These are phyloP conservation scores for Erigeron philadelphicus DNA, from an alignment of 140 eudicot species.

Conservation along the genomic window DNA sequence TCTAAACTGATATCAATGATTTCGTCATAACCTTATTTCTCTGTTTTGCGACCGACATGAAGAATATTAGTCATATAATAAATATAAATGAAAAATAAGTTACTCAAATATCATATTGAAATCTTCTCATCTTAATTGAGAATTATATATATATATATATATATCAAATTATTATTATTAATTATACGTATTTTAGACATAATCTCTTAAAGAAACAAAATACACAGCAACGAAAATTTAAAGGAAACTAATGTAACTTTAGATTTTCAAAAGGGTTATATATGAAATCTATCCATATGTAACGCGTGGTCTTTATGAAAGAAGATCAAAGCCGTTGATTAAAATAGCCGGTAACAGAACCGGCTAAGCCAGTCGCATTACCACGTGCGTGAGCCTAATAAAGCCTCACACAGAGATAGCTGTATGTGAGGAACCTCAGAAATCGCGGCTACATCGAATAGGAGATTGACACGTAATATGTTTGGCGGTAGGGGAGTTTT, in stretches of 20 bases:
- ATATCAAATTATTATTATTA: too few relatives aligned
- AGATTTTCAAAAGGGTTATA: too few relatives aligned
- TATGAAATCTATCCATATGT: not conserved
- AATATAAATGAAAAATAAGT: too few relatives aligned
- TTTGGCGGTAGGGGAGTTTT: constrained; percentile 23
- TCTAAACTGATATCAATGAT: too few relatives aligned
- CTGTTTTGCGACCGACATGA: too few relatives aligned
- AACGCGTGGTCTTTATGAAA: too few relatives aligned
- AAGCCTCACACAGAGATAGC: constrained; percentile 12
- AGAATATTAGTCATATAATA: too few relatives aligned
- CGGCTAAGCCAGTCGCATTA: constrained; percentile 33
- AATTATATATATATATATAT: too few relatives aligned
- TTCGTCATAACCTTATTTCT: too few relatives aligned
- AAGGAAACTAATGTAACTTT: not conserved
- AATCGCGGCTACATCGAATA: not conserved
- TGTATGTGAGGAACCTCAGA: constrained; percentile 21
- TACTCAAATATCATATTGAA: too few relatives aligned
- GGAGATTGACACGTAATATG: constrained; percentile 22
- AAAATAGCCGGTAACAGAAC: constrained; percentile 24
- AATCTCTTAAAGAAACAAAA: not conserved
- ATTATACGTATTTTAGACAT: too few relatives aligned
- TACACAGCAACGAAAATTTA: not conserved
- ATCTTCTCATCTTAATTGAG: too few relatives aligned
- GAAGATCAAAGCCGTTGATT: constrained; percentile 16
- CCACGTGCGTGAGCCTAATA: constrained; percentile 36